Base-by-base conservation (phyloP, 768 basidiomycete genomes). In the Lepiota brunneoincarnata region DNA sequence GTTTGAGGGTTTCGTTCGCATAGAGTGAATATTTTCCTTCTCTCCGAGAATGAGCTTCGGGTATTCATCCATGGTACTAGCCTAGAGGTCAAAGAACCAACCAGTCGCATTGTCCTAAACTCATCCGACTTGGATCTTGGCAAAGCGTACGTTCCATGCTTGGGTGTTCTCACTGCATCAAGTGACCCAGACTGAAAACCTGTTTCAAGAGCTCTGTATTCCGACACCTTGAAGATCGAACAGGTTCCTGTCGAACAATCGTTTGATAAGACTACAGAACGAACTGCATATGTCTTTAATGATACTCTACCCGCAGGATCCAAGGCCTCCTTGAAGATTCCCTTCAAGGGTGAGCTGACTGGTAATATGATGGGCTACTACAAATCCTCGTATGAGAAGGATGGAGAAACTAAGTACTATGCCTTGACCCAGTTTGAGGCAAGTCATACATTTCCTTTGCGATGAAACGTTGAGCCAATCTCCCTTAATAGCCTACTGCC, bases 361-460 rank as follows among this genome's bases (percentile, higher is more conserved):
- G 79, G 78, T 37, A 76, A 72, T 52, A 89, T 97, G 92, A 80
- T 80, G 64, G 93, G 92, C 23, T 93, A 93, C 69, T 93, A 93
- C 73, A 80, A 80, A 58, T 83, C 86, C 26, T 69, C 78, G 11
- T 85, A 78, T 66, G 81, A 87, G 64, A 66, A 80, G 38, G 79
- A 84, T 44, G 86, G 84, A 28, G 78, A 82, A 59, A 81, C 79
- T 59, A 81, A 81, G 63, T 74, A 79, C 56, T 89, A 90, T 64
- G 78, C 87, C 24, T 73, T 98, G 49, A 97, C 96, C 34, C 95
- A 98, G 71, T 96, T 94, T 59, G 92, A 89, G 75, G 89, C 84
- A 55, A 38, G 64, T 54, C 15, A 7, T 11, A 44, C 41, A 41
- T 48, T 26, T 26, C 48, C 4, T 21, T 43, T 46, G 10, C 34